These are phyloP conservation scores for Phytophthora tubulina DNA, from an alignment of 352 stramenopile genomes.

Conservation along the genomic window DNA sequence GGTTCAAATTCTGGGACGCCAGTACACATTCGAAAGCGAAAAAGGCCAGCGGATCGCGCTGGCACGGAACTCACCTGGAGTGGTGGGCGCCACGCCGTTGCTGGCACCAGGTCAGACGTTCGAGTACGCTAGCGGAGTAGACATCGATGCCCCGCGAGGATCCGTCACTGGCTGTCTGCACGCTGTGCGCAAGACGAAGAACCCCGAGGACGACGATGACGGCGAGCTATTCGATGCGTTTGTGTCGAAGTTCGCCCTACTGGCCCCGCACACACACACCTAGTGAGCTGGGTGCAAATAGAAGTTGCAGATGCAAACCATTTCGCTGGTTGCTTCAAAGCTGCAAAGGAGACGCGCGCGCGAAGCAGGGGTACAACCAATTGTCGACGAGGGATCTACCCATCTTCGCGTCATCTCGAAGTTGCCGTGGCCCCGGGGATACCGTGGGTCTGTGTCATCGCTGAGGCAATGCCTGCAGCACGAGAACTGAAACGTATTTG, in stretches of 20 bases:
- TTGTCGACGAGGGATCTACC: conserved; percentile 14
- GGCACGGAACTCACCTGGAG: conserved; percentile 69
- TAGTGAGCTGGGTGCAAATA: conserved; percentile 19
- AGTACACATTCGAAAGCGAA: conserved; percentile 83
- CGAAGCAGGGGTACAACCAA: conserved; percentile 12
- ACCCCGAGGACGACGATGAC: conserved; percentile 34
- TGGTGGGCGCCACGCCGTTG: conserved; percentile 75
- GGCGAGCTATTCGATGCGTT: conserved; percentile 70
- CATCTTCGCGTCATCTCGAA: conserved; percentile 13
- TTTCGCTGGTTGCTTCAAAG: conserved; percentile 33
- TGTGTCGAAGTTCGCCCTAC: conserved; percentile 73
- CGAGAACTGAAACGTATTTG: conserved; percentile 22
- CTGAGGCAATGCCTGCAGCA: conserved; percentile 31
- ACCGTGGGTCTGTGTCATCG: conserved; percentile 8
- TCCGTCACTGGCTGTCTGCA: conserved; percentile 78
- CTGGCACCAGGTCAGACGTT: conserved; percentile 78
- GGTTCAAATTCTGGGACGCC: conserved; percentile 77
- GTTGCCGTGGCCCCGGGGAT: conserved; percentile 9
- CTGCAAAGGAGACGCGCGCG: conserved; percentile 24
- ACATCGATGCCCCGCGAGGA: conserved; percentile 73
- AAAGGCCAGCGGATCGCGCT: conserved; percentile 68
- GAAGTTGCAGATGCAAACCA: conserved; percentile 16
- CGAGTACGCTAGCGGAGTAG: conserved; percentile 81
- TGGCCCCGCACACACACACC: conserved; percentile 35
- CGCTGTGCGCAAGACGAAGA: conserved; percentile 45